Evolutionary conservation across 225 moss, liverwort and hornwort species (phyloP).

Genomic region (Marchantia polymorpha): DNA sequence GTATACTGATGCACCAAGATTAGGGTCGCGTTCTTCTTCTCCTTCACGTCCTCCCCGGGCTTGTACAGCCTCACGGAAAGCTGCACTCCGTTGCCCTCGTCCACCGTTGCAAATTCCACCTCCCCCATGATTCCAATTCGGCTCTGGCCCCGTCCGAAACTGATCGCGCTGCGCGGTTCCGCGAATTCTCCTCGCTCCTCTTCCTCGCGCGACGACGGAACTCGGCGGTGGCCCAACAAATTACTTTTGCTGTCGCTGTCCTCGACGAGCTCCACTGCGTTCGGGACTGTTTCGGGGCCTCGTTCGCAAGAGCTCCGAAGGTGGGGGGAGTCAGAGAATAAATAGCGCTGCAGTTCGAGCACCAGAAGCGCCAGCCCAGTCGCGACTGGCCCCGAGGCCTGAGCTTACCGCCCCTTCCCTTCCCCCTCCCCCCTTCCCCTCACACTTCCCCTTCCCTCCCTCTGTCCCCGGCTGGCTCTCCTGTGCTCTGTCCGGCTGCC

Average conservation of each 20-base stretch:
- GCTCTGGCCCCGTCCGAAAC: background rate
- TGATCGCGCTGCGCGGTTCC: background rate
- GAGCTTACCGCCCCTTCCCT: background rate
- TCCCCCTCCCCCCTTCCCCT: background rate
- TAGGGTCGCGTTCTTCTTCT: constrained; percentile 44
- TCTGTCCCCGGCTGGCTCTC: background rate
- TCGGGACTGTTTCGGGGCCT: background rate
- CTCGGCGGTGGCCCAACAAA: background rate
- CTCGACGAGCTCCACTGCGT: background rate
- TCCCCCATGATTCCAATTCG: constrained; percentile 30
- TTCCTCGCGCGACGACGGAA: background rate
- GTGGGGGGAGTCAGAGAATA: background rate
- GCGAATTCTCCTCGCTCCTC: background rate
- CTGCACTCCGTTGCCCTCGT: constrained; percentile 57
- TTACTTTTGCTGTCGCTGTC: background rate
- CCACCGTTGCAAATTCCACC: constrained; percentile 63
- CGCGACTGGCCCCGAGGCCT: background rate
- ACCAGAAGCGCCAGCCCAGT: background rate
- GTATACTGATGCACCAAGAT: constrained; percentile 91
- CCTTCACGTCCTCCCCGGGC: constrained; percentile 37
- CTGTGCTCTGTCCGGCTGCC: too few relatives aligned
- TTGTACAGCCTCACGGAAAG: constrained; percentile 70
- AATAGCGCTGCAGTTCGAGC: background rate
- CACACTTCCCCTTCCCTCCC: background rate
- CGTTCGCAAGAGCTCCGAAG: too few relatives aligned